Evolutionary conservation across 306 rosid species (phyloP), one percentile per base, ranked within the genome.

Genomic region (Quercus dentata): DNA sequence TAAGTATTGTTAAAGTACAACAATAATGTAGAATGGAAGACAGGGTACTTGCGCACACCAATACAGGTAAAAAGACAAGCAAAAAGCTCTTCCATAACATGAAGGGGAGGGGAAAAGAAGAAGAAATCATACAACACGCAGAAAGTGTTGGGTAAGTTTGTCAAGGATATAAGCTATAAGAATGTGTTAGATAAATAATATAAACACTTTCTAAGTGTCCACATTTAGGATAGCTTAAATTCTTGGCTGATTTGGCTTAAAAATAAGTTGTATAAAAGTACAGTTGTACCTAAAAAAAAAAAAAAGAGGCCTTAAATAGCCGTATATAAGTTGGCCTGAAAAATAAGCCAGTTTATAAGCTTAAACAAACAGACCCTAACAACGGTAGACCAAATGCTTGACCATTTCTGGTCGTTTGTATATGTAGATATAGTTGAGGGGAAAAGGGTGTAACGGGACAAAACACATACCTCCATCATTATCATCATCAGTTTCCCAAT

Each of bases 401-500:
- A n/a, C 21, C 65, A 10, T 9, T 59, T 63, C 69, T 27, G 14
- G n/a, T 28, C 4, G 38, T 63, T 28, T 58, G 64, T 58, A 25
- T 62, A 14, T 27, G 35, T 27, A 28, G 69, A 62, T 14, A 62
- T 27, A 62, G 18, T 62, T 6, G 69, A 25, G n/a, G n/a, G 41
- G 20, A 6, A 33, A n/a, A 5, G 27, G 52, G 52, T 5, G n/a
- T 68, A 8, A 23, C 12, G 4, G 20, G 25, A 33, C 72, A 35
- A n/a, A 63, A 35, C 10, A 6, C 78, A 71, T 81, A 89, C 97
- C 94, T 86, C 91, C 91, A 51, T 96, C 99, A 2, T 91, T 92
- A 0, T 93, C 98, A 0, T 96, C 98, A 15, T 96, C 99, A 25
- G 94, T 88, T 78, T 96, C 99, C 99, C 99, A 96, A 71, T 90